A percentile compares a stretch with the other conserved stretches of the same genome.
Conservation (phyloP, 148 eudicot genomes). For the Bassia scoparia region DNA sequence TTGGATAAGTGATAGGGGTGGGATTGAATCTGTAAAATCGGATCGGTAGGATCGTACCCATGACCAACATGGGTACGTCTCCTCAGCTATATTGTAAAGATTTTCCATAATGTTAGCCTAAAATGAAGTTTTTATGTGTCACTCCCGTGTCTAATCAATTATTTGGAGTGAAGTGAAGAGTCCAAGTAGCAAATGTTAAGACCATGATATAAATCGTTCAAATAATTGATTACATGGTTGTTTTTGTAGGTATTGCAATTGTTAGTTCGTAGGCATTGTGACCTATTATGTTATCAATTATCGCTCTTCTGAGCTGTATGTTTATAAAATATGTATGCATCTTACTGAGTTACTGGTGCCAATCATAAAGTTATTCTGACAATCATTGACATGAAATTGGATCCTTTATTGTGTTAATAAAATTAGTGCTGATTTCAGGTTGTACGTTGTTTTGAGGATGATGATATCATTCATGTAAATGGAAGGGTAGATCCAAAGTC, state of each 20-base stretch:
- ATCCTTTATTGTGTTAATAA: background rate
- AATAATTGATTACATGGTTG: background rate
- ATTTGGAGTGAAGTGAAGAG: background rate
- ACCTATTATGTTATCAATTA: background rate
- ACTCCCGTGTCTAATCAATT: background rate
- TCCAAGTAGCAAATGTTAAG: background rate
- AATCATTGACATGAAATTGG: background rate
- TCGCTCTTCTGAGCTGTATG: background rate
- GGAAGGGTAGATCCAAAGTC: conserved; percentile 92
- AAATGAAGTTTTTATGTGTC: no score
- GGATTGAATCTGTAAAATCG: no score
- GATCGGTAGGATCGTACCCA: no score
- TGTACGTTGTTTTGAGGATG: conserved; percentile 98
- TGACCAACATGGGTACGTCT: no score
- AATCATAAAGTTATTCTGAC: background rate
- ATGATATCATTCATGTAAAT: conserved; percentile 89
- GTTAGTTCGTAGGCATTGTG: background rate
- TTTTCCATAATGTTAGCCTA: no score
- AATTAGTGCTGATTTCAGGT: conserved; percentile 45
- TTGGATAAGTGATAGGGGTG: no score
- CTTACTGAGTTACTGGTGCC: background rate
- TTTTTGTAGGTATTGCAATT: background rate
- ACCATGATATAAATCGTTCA: background rate
- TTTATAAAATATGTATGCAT: background rate
- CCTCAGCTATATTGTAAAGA: no score